Percentiles rank a stretch among this genome's conserved stretches.
phyloP scores from a whole-genome alignment of 306 rosid genomes.

The Potentilla sterilis region DNA sequence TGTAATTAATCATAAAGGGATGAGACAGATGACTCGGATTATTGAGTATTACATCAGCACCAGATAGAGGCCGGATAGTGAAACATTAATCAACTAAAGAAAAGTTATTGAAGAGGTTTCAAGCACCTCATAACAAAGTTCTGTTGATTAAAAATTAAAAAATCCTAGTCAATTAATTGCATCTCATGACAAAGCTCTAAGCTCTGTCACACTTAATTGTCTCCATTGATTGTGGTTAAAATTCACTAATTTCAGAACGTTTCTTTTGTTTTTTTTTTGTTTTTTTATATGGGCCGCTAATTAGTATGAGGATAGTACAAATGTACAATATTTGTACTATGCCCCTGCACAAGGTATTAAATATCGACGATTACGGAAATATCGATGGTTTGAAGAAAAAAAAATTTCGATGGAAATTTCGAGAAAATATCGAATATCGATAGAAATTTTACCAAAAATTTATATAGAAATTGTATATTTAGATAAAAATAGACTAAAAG shows the following conservation, averaged over 20 bases:
- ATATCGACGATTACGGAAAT: too few species aligned
- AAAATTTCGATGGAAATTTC: too few species aligned
- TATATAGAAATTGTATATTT: too few species aligned
- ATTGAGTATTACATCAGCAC: not conserved
- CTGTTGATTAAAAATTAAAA: not conserved
- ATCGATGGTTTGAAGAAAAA: too few species aligned
- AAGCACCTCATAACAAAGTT: not conserved
- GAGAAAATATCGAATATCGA: too few species aligned
- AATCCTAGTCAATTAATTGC: not conserved
- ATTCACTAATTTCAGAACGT: not conserved
- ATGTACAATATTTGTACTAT: too few species aligned
- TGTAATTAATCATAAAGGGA: conserved; percentile 17
- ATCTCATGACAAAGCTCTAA: not conserved
- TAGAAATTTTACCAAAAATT: too few species aligned
- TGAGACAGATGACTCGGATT: not conserved
- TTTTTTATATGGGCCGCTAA: not conserved
- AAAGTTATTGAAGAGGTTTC: not conserved
- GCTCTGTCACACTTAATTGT: not conserved
- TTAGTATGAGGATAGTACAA: not conserved
- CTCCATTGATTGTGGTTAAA: not conserved
- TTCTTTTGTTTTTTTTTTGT: too few species aligned
- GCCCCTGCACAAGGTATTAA: too few species aligned
- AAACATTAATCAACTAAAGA: not conserved
- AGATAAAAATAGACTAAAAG: too few species aligned
- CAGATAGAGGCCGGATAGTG: not conserved